Evolutionary conservation across 192 early-diverging fungal species (phyloP).

Genomic region (Diversispora eburnea): DNA sequence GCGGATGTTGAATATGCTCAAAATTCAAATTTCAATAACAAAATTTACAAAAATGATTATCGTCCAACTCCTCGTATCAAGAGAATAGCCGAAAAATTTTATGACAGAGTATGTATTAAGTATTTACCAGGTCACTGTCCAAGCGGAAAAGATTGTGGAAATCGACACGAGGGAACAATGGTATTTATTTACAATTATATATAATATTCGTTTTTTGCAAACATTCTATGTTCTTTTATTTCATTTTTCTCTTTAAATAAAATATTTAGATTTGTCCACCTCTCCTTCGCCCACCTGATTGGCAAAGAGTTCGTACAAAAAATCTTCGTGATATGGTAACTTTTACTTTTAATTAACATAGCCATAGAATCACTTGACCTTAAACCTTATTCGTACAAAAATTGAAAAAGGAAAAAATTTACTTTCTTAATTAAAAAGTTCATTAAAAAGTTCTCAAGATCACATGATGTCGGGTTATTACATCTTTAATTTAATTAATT

Average conservation of each 20-base stretch:
- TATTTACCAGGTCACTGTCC: slow-evolving; percentile 9
- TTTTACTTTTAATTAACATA: background rate
- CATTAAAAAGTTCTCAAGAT: background rate
- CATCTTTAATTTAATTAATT: too few species aligned
- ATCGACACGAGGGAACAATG: slow-evolving; percentile 4
- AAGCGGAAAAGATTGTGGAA: slow-evolving; percentile 2
- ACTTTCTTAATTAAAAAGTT: too few species aligned
- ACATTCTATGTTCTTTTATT: background rate
- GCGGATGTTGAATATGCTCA: too few species aligned
- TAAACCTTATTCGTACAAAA: too few species aligned
- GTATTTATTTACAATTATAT: background rate
- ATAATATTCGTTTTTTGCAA: background rate
- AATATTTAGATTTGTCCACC: slow-evolving; percentile 1
- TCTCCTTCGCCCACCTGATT: background rate
- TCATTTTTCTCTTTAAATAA: background rate
- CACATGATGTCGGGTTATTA: background rate
- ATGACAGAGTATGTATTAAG: slow-evolving; percentile 3
- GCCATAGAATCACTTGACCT: too few species aligned
- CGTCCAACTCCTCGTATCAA: background rate
- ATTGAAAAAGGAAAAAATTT: too few species aligned
- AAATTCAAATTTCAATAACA: background rate
- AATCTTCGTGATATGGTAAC: slow-evolving; percentile 13
- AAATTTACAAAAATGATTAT: background rate
- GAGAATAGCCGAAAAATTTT: background rate
- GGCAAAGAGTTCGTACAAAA: background rate